These are phyloP conservation scores for Mortierella alpina DNA, from an alignment of 192 early-diverging fungal genomes.

Conservation along the genomic window DNA sequence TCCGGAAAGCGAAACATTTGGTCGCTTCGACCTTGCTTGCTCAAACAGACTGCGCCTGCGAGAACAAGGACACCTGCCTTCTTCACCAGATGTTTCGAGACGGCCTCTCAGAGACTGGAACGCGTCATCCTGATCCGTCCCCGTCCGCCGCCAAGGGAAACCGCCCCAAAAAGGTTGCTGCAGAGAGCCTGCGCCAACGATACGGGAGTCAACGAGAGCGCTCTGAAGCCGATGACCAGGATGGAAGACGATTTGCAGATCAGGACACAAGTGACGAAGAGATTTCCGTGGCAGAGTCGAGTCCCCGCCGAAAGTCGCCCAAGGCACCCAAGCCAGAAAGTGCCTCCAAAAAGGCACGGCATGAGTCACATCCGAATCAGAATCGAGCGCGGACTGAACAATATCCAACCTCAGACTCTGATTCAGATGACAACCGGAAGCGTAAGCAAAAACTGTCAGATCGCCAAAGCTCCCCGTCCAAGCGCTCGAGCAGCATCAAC, in stretches of 20 bases:
- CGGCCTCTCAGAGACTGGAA: constrained; percentile 23
- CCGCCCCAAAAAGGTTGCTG: constrained; percentile 15
- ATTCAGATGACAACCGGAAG: constrained; percentile 33
- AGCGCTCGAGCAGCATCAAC: constrained; percentile 2
- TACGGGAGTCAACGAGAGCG: constrained; percentile 29
- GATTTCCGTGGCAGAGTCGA: constrained; percentile 16
- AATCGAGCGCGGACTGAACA: not conserved
- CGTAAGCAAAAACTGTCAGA: constrained; percentile 23
- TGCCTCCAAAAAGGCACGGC: constrained; percentile 41
- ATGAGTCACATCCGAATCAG: constrained; percentile 5
- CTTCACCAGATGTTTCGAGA: constrained; percentile 56
- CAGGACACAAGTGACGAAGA: constrained; percentile 44
- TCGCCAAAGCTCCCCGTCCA: constrained; percentile 18
- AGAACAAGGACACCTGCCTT: constrained; percentile 53
- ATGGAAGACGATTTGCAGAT: constrained; percentile 23
- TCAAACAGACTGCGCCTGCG: constrained; percentile 61
- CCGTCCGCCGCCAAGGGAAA: constrained; percentile 11
- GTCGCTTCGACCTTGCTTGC: constrained; percentile 50
- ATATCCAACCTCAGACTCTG: constrained; percentile 12
- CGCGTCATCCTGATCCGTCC: constrained; percentile 29
- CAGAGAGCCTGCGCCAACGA: constrained; percentile 35
- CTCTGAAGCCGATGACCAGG: constrained; percentile 12
- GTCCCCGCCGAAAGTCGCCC: constrained; percentile 33
- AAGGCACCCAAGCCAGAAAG: constrained; percentile 23
- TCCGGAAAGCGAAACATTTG: constrained; percentile 40